Base-by-base conservation (phyloP, 176 grass and related monocot species). In the Aegilops bicornis region DNA sequence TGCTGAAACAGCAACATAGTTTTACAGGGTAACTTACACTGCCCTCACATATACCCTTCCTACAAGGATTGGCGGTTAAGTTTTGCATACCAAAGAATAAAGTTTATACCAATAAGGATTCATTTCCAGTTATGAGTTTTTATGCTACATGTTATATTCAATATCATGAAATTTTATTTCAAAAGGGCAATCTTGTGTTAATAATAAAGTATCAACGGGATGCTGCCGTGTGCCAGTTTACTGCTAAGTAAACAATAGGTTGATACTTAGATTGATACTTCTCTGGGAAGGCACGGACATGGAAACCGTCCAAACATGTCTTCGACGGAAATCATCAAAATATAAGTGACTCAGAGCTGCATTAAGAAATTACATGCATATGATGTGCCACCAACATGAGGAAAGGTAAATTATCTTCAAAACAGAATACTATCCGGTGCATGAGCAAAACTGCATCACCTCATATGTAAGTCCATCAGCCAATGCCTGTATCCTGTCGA, bases 401-500 rank as follows among this genome's bases (percentile, higher is more conserved):
- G 72, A 75, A 48, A 25, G 8, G 25, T 76, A 24, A 54, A 54
- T 27, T 76, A 31, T 52, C 45, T 50, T 76, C 2, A 9, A 15
- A 31, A 76, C 15, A 30, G 43, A 76, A 52, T 76, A 76, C 7
- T 77, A 30, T 60, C 11, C 3, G 1, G 56, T 79, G 64, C 24
- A 79, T 86, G 65, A 68, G 9, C 32, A 30, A 77, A 88, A 13
- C 39, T 73, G 5, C 12, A 76, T 82, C 85, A 98, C 95, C 95
- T 98, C 95, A 58, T 92, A 95, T 39, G 95, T 98, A 59, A 98
- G 71, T 80, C 93, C 83, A 87, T 98, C 93, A 64, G 95, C 95
- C 73, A 98, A 85, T 71, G 91, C 93, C 37, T 90, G 95, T 85
- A 98, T 90, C 24, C 89, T 83, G 73, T 98, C 95, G 56, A 98